Percentiles rank a stretch among this genome's conserved stretches.
Evolutionary conservation across 495 filamentous ascomycete species (phyloP).

Genomic region (Annulohypoxylon stygium): DNA sequence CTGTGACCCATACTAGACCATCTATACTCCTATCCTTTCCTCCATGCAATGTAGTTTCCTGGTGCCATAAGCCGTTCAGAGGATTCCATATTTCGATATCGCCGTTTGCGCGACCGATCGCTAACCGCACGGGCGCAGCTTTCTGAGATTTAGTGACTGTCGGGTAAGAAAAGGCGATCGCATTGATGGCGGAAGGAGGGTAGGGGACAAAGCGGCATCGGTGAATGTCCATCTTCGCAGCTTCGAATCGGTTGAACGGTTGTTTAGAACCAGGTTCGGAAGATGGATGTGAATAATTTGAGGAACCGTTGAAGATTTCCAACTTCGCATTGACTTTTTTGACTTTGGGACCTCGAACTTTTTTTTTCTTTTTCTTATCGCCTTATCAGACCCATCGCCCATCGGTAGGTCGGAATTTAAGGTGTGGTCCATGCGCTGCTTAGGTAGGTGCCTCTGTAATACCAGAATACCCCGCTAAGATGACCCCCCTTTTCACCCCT

Average conservation of each 20-base stretch:
- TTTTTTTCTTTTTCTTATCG: slow-evolving; percentile 31
- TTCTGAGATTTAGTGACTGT: slow-evolving; percentile 71
- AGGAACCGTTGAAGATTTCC: slow-evolving; percentile 2
- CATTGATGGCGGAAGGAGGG: slow-evolving; percentile 91
- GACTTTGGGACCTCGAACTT: slow-evolving; percentile 5
- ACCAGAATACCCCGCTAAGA: not conserved
- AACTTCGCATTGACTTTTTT: slow-evolving; percentile 9
- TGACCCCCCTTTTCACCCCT: not conserved
- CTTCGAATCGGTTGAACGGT: slow-evolving; percentile 5
- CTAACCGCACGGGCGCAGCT: slow-evolving; percentile 72
- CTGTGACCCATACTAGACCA: slow-evolving; percentile 91
- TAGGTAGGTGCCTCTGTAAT: not conserved
- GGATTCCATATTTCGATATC: slow-evolving; percentile 99
- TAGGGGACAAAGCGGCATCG: slow-evolving; percentile 97
- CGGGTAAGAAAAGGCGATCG: slow-evolving; percentile 91
- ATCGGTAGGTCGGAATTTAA: slow-evolving; percentile 10
- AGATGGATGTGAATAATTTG: not conserved
- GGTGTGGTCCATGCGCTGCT: not conserved
- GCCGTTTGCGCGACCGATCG: slow-evolving; percentile 92
- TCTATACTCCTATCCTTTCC: slow-evolving; percentile 90
- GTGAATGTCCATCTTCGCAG: slow-evolving; percentile 88
- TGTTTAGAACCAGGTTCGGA: slow-evolving; percentile 8
- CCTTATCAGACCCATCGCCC: slow-evolving; percentile 28
- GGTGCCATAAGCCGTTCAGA: slow-evolving; percentile 83
- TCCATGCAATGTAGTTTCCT: slow-evolving; percentile 86